These are phyloP conservation scores for Prunus davidiana DNA, from an alignment of 306 rosid species.

Conservation along the genomic window DNA sequence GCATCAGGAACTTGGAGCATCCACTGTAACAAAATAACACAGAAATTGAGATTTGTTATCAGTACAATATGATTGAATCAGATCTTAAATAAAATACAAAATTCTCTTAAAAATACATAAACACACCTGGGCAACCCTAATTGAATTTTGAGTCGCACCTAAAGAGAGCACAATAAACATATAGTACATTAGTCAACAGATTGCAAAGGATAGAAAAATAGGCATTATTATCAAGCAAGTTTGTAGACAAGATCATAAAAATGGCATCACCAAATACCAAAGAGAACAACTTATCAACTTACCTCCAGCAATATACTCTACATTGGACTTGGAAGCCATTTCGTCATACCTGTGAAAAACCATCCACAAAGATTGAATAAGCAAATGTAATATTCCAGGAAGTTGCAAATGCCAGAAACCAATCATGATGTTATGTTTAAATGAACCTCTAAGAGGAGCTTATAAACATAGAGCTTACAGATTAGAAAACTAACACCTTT, in stretches of 20 bases:
- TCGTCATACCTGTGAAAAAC: constrained; percentile 66
- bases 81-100: background rate
- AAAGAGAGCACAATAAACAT: constrained; percentile 11
- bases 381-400: background rate
- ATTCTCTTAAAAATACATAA: background rate
- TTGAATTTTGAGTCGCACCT: constrained; percentile 96
- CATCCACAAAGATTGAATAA: background rate
- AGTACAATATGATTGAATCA: background rate
- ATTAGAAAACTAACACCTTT: background rate
- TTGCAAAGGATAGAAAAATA: background rate
- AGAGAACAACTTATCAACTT: constrained; percentile 12
- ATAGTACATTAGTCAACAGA: background rate
- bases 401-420: background rate
- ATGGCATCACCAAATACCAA: background rate
- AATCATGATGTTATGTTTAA: background rate
- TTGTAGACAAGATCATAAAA: background rate
- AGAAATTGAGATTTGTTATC: background rate
- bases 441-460: background rate
- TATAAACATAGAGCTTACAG: background rate
- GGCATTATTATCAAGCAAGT: background rate
- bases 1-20: constrained; percentile 87
- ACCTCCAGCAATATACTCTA: constrained; percentile 99
- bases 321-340: constrained; percentile 50
- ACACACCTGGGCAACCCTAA: constrained; percentile 87
- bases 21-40: constrained; percentile 52